Evolutionary conservation across 495 filamentous ascomycete genomes (phyloP).

Genomic region (Penicillium egyptiacum): DNA sequence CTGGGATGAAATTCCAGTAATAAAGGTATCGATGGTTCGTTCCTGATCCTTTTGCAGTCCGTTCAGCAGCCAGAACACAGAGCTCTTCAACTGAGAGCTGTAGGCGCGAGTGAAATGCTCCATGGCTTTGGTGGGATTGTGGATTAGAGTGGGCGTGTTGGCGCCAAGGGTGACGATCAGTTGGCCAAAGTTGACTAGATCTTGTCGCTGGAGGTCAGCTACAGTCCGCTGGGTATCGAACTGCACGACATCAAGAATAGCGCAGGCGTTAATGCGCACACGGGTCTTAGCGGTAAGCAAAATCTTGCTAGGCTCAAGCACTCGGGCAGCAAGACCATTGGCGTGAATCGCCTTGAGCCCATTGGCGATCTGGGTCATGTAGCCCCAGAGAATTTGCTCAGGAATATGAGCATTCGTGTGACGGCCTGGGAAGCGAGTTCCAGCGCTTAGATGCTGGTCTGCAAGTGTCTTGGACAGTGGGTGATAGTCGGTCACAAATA

Average conservation of each 20-base stretch:
- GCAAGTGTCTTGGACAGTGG: slow-evolving; percentile 86
- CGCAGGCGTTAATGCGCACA: slow-evolving; percentile 84
- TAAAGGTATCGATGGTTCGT: slow-evolving; percentile 75
- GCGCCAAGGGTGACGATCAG: slow-evolving; percentile 77
- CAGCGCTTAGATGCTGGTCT: slow-evolving; percentile 72
- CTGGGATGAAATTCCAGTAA: slow-evolving; percentile 72
- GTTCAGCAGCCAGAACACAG: slow-evolving; percentile 72
- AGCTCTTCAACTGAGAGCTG: slow-evolving; percentile 69
- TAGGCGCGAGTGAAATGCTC: slow-evolving; percentile 74
- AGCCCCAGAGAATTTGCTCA: slow-evolving; percentile 85
- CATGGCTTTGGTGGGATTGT: slow-evolving; percentile 60
- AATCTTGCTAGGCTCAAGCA: slow-evolving; percentile 82
- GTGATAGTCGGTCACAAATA: slow-evolving; percentile 92
- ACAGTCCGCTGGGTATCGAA: slow-evolving; percentile 65
- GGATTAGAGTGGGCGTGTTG: slow-evolving; percentile 55
- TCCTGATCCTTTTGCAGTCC: slow-evolving; percentile 48
- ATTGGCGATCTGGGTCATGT: slow-evolving; percentile 88
- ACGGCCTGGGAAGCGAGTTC: slow-evolving; percentile 52
- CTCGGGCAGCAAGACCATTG: slow-evolving; percentile 75
- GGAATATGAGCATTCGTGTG: slow-evolving; percentile 53
- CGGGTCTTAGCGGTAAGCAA: slow-evolving; percentile 69
- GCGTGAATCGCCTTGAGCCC: slow-evolving; percentile 84
- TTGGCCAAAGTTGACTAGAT: slow-evolving; percentile 82
- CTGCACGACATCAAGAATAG: slow-evolving; percentile 82
- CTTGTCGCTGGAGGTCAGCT: slow-evolving; percentile 78